These are phyloP conservation scores for Komagataella mondaviorum DNA, from an alignment of 805 yeast species.

Conservation along the genomic window DNA sequence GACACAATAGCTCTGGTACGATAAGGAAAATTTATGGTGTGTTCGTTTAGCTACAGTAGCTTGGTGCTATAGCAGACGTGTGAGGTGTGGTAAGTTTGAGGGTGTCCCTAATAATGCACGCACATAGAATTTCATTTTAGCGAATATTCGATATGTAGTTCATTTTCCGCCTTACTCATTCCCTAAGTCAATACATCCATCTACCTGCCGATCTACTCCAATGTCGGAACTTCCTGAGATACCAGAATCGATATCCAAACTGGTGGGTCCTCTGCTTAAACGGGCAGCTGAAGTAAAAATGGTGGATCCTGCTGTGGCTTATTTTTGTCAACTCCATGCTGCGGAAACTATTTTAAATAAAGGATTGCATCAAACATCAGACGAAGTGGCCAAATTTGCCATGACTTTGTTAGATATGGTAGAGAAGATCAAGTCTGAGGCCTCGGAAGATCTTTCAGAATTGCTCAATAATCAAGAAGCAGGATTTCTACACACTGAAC, in stretches of 20 bases:
- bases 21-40: background rate
- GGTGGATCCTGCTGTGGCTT: constrained; percentile 56
- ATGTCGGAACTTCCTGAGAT: constrained; percentile 1
- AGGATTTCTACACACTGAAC: constrained; percentile 38
- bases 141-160: background rate
- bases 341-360: constrained; percentile 56
- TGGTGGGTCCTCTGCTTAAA: constrained; percentile 30
- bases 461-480: constrained; percentile 47
- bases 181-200: background rate
- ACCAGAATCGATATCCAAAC: constrained; percentile 19
- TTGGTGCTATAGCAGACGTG: background rate
- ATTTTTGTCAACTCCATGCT: constrained; percentile 60
- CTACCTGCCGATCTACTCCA: background rate
- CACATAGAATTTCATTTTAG: background rate
- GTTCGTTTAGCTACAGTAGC: background rate
- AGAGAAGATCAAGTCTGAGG: constrained; percentile 36
- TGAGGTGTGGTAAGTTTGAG: background rate
- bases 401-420: constrained; percentile 53
- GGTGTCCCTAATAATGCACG: background rate
- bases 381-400: constrained; percentile 47
- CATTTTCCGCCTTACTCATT: background rate
- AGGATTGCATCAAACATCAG: constrained; percentile 42
- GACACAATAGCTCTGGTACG: background rate
- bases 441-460: constrained; percentile 24
- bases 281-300: constrained; percentile 44